Percentiles rank a stretch among this genome's conserved stretches.
These are phyloP conservation scores for Uronychia binucleata DNA, from an alignment of 73 alveolate species.

Conservation along the genomic window DNA sequence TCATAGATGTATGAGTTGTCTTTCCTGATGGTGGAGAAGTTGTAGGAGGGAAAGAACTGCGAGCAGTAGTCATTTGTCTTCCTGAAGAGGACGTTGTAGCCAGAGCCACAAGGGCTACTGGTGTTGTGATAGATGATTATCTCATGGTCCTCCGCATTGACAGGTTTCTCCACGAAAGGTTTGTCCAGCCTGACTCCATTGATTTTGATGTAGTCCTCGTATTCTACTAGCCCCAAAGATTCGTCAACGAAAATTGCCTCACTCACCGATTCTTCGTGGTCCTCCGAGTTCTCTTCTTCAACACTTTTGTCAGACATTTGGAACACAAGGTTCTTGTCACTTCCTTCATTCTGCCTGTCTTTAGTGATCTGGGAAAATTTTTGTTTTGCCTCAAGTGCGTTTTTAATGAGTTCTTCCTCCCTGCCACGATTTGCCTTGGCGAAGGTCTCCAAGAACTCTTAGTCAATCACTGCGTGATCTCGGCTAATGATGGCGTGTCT, in stretches of 20 bases:
- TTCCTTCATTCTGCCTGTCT: background rate
- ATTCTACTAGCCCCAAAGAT: constrained; percentile 72
- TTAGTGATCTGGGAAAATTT: background rate
- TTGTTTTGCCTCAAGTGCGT: constrained; percentile 25
- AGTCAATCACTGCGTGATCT: constrained; percentile 36
- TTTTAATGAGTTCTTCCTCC: constrained; percentile 51
- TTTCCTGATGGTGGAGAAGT: constrained; percentile 76
- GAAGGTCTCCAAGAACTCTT: constrained; percentile 46
- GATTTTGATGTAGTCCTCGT: constrained; percentile 79
- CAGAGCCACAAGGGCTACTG: constrained; percentile 89
- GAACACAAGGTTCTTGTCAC: background rate
- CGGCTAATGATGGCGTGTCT: constrained; percentile 72
- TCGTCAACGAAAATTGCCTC: constrained; percentile 57
- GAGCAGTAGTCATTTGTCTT: constrained; percentile 83
- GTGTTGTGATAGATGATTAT: constrained; percentile 92
- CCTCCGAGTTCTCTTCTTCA: background rate
- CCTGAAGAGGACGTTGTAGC: constrained; percentile 93
- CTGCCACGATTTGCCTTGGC: constrained; percentile 34
- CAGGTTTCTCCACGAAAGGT: constrained; percentile 97
- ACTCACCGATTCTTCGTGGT: constrained; percentile 18
- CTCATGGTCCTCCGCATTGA: constrained; percentile 97
- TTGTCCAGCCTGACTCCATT: constrained; percentile 82
- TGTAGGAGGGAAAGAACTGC: constrained; percentile 64
- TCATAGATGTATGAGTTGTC: constrained; percentile 92
- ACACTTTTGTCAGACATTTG: background rate